These are phyloP conservation scores for Cucurbita ficifolia DNA, from an alignment of 306 rosid genomes.

Conservation along the genomic window DNA sequence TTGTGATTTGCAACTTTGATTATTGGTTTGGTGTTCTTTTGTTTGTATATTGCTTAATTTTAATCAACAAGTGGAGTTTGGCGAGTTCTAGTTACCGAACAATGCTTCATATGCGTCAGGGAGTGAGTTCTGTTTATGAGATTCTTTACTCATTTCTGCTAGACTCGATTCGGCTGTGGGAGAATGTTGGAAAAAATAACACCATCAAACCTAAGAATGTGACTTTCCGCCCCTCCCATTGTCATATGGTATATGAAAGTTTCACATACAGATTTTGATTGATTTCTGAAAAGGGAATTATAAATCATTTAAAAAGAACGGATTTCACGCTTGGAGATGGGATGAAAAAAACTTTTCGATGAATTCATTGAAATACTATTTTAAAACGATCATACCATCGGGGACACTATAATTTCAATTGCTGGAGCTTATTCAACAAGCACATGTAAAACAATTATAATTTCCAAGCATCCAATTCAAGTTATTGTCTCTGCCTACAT, in stretches of 20 bases:
- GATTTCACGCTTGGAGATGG: neutral
- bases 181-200: neutral
- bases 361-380: neutral
- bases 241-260: neutral
- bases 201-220: neutral
- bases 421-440: neutral
- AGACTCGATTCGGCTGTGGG: neutral
- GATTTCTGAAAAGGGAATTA: neutral
- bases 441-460: neutral
- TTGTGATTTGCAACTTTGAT: slow-evolving; percentile 4
- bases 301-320: neutral
- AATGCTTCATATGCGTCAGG: neutral
- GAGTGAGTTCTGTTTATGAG: neutral
- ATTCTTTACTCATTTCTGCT: neutral
- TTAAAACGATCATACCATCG: neutral
- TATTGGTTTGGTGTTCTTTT: neutral
- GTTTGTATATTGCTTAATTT: neutral
- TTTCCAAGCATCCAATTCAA: neutral
- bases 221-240: neutral
- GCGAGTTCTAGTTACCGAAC: neutral
- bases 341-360: neutral
- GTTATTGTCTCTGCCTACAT: neutral
- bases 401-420: neutral
- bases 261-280: neutral
- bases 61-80: neutral